phyloP scores from a whole-genome alignment of 75 land plant genomes.

The Cupressus sempervirens region DNA sequence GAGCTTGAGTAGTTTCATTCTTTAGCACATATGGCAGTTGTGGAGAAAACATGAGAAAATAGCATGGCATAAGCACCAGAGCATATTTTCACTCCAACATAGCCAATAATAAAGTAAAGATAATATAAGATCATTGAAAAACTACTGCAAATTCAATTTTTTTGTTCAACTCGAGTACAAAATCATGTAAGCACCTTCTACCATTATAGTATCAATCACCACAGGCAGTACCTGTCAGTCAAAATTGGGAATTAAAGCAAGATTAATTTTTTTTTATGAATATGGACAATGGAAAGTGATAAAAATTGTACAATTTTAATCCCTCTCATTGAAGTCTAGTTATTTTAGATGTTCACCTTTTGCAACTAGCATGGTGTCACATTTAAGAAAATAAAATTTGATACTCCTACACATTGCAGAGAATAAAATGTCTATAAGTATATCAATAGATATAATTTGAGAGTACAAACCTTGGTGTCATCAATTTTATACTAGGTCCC shows the following conservation, averaged over 20 bases:
- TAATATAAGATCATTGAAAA: background rate
- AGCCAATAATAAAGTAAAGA: background rate
- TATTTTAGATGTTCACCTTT: too few species aligned
- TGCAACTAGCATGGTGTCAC: too few species aligned
- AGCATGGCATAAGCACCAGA: background rate
- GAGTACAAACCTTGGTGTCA: conserved; percentile 70
- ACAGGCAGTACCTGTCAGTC: too few species aligned
- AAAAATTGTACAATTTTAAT: too few species aligned
- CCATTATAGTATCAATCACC: conserved; percentile 64
- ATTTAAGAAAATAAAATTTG: too few species aligned
- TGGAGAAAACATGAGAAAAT: conserved; percentile 4
- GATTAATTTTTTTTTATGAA: too few species aligned
- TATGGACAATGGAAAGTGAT: too few species aligned
- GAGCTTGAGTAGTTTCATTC: background rate
- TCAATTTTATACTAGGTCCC: conserved; percentile 88
- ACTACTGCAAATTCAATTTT: background rate
- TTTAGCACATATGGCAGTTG: background rate
- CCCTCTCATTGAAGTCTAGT: too few species aligned
- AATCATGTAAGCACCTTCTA: conserved; percentile 84
- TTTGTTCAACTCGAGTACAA: conserved; percentile 62
- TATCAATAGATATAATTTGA: background rate
- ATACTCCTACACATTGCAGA: too few species aligned
- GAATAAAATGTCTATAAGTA: background rate
- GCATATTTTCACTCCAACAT: background rate
- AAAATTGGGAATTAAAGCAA: too few species aligned